Percentiles rank a stretch among this genome's conserved stretches.
These are phyloP conservation scores for Colletotrichum simmondsii DNA, from an alignment of 2,329 filamentous ascomycete genomes.

Conservation along the genomic window DNA sequence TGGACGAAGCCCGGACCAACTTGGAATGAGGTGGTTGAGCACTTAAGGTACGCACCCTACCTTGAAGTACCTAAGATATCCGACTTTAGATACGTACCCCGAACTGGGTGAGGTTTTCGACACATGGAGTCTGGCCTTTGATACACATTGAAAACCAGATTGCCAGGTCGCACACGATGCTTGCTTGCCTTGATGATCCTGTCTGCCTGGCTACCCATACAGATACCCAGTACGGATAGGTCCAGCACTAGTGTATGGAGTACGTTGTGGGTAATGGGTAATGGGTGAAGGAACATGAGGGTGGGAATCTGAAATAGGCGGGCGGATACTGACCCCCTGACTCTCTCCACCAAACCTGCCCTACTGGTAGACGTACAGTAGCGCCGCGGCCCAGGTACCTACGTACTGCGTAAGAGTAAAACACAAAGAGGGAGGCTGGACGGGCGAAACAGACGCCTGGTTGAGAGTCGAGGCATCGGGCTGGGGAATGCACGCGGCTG, in stretches of 20 bases:
- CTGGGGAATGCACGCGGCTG: not conserved
- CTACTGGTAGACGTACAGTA: slow-evolving; percentile 29
- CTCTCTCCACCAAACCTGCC: slow-evolving; percentile 18
- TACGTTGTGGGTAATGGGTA: not conserved
- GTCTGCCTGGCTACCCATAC: not conserved
- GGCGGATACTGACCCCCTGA: slow-evolving; percentile 19
- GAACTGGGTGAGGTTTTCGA: not conserved
- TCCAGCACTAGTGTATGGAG: not conserved
- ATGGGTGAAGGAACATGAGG: slow-evolving; percentile 19
- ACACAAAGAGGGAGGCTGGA: slow-evolving; percentile 4
- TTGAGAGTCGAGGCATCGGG: not conserved
- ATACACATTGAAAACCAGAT: not conserved
- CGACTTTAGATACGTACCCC: not conserved
- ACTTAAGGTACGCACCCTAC: no score
- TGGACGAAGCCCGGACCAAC: not conserved
- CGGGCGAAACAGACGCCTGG: slow-evolving; percentile 8
- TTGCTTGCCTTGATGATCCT: not conserved
- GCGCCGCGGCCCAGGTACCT: slow-evolving; percentile 1
- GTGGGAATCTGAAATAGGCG: slow-evolving; percentile 17
- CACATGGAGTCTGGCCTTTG: not conserved
- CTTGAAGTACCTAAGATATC: not conserved
- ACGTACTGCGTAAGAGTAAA: not conserved
- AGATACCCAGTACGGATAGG: no score
- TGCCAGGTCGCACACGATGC: not conserved
- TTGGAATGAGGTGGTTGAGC: not conserved